These are phyloP conservation scores for Loxodes magnus DNA, from an alignment of 73 alveolate genomes.

Conservation along the genomic window DNA sequence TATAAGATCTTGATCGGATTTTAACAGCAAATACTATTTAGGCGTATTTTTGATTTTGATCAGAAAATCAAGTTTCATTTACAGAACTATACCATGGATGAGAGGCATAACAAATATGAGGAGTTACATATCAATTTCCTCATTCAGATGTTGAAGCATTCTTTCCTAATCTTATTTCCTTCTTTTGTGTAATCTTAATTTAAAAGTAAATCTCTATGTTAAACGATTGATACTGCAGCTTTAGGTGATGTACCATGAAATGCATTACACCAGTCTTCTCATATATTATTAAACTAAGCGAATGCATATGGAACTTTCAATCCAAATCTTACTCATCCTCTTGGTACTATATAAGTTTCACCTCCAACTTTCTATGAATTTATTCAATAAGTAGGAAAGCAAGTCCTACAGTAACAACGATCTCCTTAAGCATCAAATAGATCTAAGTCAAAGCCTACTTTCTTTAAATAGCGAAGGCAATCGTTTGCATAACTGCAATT, in stretches of 20 bases:
- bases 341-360: background rate
- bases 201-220: background rate
- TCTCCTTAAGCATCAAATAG: too few species aligned
- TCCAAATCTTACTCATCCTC: slow-evolving; percentile 1
- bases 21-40: background rate
- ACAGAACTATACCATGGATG: background rate
- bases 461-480: too few species aligned
- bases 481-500: too few species aligned
- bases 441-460: too few species aligned
- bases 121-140: background rate
- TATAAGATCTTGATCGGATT: background rate
- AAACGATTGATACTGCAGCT: background rate
- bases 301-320: background rate
- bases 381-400: too few species aligned
- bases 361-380: too few species aligned
- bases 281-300: background rate
- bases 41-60: background rate
- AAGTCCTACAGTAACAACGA: too few species aligned
- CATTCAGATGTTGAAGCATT: background rate
- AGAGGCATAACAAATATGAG: background rate
- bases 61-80: background rate
- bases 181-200: background rate
- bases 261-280: background rate
- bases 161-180: background rate
- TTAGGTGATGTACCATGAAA: background rate